phyloP scores from a whole-genome alignment of 768 basidiomycete genomes.

The Macrocybe gigantea region DNA sequence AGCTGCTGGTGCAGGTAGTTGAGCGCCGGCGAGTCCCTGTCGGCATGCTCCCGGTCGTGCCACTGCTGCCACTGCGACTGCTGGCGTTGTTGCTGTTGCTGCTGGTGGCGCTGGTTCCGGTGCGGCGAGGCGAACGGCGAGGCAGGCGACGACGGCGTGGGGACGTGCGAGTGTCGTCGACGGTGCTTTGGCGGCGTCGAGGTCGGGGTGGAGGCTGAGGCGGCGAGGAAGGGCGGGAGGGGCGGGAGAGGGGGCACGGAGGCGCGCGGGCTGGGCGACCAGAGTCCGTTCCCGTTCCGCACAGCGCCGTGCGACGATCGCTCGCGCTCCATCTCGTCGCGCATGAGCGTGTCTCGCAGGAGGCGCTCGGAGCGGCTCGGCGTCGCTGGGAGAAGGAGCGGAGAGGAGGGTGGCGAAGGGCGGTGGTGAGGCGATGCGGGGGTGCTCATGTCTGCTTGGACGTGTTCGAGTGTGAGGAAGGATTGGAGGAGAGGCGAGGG shows the following conservation, averaged over 20 bases:
- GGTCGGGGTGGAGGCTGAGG: not conserved
- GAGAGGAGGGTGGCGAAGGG: conserved; percentile 3
- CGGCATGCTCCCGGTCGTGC: no score
- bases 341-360: conserved; percentile 47
- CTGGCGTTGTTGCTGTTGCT: not conserved
- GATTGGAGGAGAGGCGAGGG: not conserved
- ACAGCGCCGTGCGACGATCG: no score
- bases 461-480: no score
- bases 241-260: no score
- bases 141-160: conserved; percentile 8
- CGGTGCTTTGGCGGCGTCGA: conserved; percentile 9
- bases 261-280: no score
- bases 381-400: conserved; percentile 27
- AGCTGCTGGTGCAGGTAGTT: no score
- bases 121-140: conserved; percentile 16
- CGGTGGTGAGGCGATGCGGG: not conserved
- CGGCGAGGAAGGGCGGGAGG: no score
- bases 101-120: conserved; percentile 8
- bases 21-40: no score
- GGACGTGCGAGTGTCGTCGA: conserved; percentile 24
- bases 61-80: not conserved
- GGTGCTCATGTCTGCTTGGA: no score
- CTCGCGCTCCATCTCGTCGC: conserved; percentile 26
- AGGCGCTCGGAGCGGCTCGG: conserved; percentile 50
- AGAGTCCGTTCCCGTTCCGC: no score